phyloP scores from a whole-genome alignment of 306 rosid genomes.

The Prunus davidiana region DNA sequence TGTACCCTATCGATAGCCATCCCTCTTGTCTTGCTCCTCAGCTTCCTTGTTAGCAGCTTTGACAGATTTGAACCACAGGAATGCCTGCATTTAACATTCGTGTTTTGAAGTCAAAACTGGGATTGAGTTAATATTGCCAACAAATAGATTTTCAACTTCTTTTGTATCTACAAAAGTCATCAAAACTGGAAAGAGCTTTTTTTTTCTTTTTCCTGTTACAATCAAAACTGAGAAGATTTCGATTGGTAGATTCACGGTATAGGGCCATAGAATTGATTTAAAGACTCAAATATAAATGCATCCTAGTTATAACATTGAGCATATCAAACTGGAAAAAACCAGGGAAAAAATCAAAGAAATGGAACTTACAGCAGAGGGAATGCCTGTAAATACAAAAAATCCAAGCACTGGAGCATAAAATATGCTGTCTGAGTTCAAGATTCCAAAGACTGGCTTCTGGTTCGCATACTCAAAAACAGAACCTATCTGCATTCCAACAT shows the following conservation, averaged over 20 bases:
- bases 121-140: not conserved
- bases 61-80: slow-evolving; percentile 86
- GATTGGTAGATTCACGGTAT: not conserved
- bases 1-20: slow-evolving; percentile 59
- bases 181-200: not conserved
- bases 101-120: slow-evolving; percentile 9
- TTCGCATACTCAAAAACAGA: slow-evolving; percentile 88
- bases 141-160: not conserved
- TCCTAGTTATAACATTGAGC: not conserved
- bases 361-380: slow-evolving; percentile 73
- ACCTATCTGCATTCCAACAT: slow-evolving; percentile 58
- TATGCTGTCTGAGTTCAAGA: slow-evolving; percentile 65
- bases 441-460: slow-evolving; percentile 79
- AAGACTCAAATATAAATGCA: not conserved
- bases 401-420: slow-evolving; percentile 93
- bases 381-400: slow-evolving; percentile 79
- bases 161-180: not conserved
- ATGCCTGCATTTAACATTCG: slow-evolving; percentile 50
- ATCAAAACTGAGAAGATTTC: not conserved
- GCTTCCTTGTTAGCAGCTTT: slow-evolving; percentile 93
- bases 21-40: slow-evolving; percentile 91
- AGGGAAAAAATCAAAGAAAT: not conserved
- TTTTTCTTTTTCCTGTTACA: no score
- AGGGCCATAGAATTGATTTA: not conserved
- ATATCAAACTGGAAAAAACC: not conserved